Evolutionary conservation across 345 rosid species (phyloP).

Genomic region (Eucalyptus cladocalyx): DNA sequence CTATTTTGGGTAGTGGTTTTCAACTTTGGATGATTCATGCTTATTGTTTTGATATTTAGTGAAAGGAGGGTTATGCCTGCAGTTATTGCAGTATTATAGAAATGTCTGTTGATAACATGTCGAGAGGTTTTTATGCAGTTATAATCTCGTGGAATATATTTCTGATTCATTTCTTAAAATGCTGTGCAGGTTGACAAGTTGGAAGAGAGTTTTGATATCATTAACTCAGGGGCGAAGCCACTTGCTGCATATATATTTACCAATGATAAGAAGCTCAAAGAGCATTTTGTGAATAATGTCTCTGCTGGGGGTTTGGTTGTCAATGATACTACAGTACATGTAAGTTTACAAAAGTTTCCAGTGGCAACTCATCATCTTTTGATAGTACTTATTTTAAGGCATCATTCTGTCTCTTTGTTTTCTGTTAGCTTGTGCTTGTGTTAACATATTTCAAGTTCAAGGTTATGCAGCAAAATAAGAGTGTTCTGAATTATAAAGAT

Average conservation of each 20-base stretch:
- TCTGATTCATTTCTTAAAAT: neutral
- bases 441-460: neutral
- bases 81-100: neutral
- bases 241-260: slow-evolving; percentile 93
- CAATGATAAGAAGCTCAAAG: slow-evolving; percentile 53
- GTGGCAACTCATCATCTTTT: neutral
- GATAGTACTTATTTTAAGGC: neutral
- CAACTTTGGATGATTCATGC: neutral
- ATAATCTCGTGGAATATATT: neutral
- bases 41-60: neutral
- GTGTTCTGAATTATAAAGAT: neutral
- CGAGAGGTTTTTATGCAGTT: neutral
- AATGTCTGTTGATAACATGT: neutral
- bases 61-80: neutral
- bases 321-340: slow-evolving; percentile 85
- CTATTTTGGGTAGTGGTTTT: neutral
- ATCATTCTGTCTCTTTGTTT: neutral
- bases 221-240: slow-evolving; percentile 70
- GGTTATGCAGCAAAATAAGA: neutral
- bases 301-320: slow-evolving; percentile 81
- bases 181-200: slow-evolving; percentile 51
- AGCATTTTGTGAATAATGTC: slow-evolving; percentile 52
- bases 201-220: slow-evolving; percentile 69
- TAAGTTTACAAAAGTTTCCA: slow-evolving; percentile 10
- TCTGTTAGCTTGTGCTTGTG: neutral